Conservation (phyloP, 768 basidiomycete genomes). For the Agrocybe praecox region DNA sequence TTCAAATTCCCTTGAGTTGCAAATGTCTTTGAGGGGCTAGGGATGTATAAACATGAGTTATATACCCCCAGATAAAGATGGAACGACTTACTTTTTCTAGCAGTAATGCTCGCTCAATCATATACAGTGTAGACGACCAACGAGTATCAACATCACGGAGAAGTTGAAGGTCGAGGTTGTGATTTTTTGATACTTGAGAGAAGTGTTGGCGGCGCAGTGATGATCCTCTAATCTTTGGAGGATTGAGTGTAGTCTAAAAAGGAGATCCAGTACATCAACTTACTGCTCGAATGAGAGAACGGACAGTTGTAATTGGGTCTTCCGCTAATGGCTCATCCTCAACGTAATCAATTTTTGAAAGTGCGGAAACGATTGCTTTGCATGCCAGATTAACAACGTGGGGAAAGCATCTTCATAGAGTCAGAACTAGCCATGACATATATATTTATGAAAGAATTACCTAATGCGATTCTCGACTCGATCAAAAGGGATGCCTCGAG, state of each 20-base stretch:
- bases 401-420: slow-evolving; percentile 28
- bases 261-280: too few relatives aligned
- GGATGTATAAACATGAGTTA: not conserved
- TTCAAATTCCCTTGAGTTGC: slow-evolving; percentile 26
- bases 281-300: too few relatives aligned
- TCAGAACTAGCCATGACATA: too few relatives aligned
- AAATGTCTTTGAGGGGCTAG: slow-evolving; percentile 29
- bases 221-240: slow-evolving; percentile 13
- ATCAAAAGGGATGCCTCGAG: too few relatives aligned
- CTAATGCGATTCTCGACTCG: too few relatives aligned
- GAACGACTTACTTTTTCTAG: slow-evolving; percentile 24
- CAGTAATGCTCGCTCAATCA: slow-evolving; percentile 29
- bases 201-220: slow-evolving; percentile 22
- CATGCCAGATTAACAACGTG: slow-evolving; percentile 35
- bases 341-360: slow-evolving; percentile 14
- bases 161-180: slow-evolving; percentile 16
- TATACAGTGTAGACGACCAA: slow-evolving; percentile 32
- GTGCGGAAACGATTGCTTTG: slow-evolving; percentile 27
- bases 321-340: too few relatives aligned
- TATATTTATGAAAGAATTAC: too few relatives aligned
- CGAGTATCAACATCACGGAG: slow-evolving; percentile 28
- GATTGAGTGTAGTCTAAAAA: too few relatives aligned
- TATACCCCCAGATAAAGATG: slow-evolving; percentile 4
- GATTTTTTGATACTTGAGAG: not conserved
- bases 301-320: too few relatives aligned